phyloP scores from a whole-genome alignment of 2,329 filamentous ascomycete species.

The Purpureocillium lavendulum region DNA sequence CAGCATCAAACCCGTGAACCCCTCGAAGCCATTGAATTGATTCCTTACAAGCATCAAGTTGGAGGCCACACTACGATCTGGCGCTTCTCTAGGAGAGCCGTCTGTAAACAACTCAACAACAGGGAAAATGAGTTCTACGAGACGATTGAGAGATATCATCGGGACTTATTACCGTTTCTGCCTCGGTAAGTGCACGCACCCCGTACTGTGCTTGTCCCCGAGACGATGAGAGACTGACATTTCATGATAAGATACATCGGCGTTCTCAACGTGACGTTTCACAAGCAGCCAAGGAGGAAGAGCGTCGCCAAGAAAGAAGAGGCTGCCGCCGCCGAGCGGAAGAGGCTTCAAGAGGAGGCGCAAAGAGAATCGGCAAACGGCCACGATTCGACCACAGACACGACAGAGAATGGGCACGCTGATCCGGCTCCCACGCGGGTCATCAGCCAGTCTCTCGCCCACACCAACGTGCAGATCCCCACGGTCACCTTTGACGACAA shows the following conservation, averaged over 20 bases:
- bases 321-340: slow-evolving; percentile 24
- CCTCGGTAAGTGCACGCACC: slow-evolving; percentile 55
- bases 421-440: slow-evolving; percentile 25
- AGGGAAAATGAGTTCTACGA: slow-evolving; percentile 99
- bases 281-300: slow-evolving; percentile 66
- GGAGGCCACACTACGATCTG: slow-evolving; percentile 95
- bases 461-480: slow-evolving; percentile 58
- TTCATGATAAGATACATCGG: slow-evolving; percentile 75
- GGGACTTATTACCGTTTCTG: slow-evolving; percentile 81
- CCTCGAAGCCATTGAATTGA: slow-evolving; percentile 86
- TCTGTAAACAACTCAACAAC: slow-evolving; percentile 98
- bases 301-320: slow-evolving; percentile 46
- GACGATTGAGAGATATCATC: slow-evolving; percentile 83
- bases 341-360: slow-evolving; percentile 22
- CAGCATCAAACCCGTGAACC: slow-evolving; percentile 49
- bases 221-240: not conserved
- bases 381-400: not conserved
- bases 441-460: slow-evolving; percentile 68
- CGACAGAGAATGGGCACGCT: not conserved
- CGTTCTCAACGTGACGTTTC: slow-evolving; percentile 91
- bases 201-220: not conserved
- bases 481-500: slow-evolving; percentile 94
- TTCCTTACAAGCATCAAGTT: slow-evolving; percentile 95
- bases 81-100: slow-evolving; percentile 87
- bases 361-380: slow-evolving; percentile 3